phyloP scores from a whole-genome alignment of 1,284 basidiomycete genomes.

The Xerocomus amazonicus region DNA sequence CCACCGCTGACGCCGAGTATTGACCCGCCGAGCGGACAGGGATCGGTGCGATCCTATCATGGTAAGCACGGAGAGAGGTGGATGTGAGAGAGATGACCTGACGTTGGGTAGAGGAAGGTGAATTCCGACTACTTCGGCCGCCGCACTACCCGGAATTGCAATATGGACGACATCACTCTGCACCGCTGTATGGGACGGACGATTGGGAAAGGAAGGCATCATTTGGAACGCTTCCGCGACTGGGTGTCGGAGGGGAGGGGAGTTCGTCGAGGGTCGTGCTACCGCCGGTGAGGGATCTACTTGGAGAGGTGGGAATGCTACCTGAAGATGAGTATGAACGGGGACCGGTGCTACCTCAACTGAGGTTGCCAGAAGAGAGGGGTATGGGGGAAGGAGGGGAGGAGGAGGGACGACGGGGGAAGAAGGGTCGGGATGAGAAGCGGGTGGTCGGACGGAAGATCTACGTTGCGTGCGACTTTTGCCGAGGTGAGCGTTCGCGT shows the following conservation, averaged over 20 bases:
- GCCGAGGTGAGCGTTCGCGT: conserved; percentile 53
- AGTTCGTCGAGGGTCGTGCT: conserved; percentile 25
- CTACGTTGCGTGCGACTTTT: conserved; percentile 62
- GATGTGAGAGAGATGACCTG: conserved; percentile 1
- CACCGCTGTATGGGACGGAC: conserved; percentile 25
- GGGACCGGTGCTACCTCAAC: conserved; percentile 29
- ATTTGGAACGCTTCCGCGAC: conserved; percentile 18
- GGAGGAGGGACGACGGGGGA: conserved; percentile 17
- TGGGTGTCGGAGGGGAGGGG: conserved; percentile 14
- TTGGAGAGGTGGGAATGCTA: conserved; percentile 26
- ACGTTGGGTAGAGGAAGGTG: conserved; percentile 19
- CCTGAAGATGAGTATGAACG: conserved; percentile 16
- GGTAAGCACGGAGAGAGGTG: conserved; percentile 16
- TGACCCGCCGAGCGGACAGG: conserved; percentile 9
- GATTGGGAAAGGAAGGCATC: conserved; percentile 25
- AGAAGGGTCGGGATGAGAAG: conserved; percentile 23
- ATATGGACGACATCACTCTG: conserved; percentile 26
- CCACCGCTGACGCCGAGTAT: conserved; percentile 18
- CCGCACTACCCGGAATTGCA: conserved; percentile 17
- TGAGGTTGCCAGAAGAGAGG: conserved; percentile 26
- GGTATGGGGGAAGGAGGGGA: conserved; percentile 9
- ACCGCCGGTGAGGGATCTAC: conserved; percentile 28
- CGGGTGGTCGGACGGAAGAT: conserved; percentile 28
- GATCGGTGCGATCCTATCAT: conserved; percentile 13
- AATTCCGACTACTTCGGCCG: conserved; percentile 18